phyloP scores from a whole-genome alignment of 305 asterid species.

The Fraxinus latifolia region DNA sequence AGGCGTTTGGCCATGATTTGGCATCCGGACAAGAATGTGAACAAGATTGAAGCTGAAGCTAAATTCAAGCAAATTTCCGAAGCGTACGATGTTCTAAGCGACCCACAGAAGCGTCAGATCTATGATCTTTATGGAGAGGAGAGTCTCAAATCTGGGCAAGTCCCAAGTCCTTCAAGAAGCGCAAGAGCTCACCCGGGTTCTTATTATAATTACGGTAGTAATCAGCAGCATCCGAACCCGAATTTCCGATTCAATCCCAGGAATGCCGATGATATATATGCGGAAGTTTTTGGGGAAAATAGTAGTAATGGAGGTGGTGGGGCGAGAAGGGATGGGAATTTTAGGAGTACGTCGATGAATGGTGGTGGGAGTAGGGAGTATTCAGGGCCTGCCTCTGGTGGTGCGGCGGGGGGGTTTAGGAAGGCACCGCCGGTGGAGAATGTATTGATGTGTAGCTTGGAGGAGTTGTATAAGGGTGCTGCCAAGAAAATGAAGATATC shows the following conservation, averaged over 20 bases:
- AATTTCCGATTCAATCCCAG: constrained; percentile 78
- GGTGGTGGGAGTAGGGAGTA: constrained; percentile 30
- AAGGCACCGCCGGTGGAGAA: constrained; percentile 78
- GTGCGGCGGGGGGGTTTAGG: constrained; percentile 38
- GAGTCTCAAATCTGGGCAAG: constrained; percentile 79
- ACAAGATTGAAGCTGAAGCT: constrained; percentile 77
- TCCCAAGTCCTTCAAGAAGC: constrained; percentile 59
- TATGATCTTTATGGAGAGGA: constrained; percentile 95
- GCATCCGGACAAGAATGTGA: constrained; percentile 91
- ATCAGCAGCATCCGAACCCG: constrained; percentile 72
- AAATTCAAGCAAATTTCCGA: constrained; percentile 93
- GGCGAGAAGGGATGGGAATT: constrained; percentile 45
- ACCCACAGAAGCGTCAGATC: constrained; percentile 97
- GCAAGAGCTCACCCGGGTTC: constrained; percentile 30
- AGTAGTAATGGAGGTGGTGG: constrained; percentile 31
- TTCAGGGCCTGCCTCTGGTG: not conserved
- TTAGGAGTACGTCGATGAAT: constrained; percentile 61
- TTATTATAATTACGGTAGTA: not conserved
- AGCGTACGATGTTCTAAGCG: constrained; percentile 92
- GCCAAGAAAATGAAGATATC: constrained; percentile 89
- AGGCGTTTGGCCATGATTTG: constrained; percentile 92
- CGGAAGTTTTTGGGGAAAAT: constrained; percentile 73
- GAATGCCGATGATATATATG: constrained; percentile 83
- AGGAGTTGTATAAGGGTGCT: constrained; percentile 77
- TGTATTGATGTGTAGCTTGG: constrained; percentile 73